Conservation (phyloP, 2,329 filamentous ascomycete genomes). For the Fusarium sp. region DNA sequence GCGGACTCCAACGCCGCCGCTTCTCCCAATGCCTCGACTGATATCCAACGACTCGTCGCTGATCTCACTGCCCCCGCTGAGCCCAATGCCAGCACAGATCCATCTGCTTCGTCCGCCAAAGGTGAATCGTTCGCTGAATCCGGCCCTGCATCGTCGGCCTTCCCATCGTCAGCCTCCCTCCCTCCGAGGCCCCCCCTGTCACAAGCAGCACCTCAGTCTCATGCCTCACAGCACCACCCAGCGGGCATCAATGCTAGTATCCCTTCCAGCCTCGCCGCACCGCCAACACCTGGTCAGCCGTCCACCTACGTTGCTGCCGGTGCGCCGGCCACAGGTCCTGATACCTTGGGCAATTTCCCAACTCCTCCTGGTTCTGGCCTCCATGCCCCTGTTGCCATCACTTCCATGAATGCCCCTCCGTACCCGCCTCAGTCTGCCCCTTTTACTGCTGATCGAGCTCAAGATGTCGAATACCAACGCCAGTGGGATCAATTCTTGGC, state of each 20-base stretch:
- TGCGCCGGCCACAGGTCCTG: slow-evolving; percentile 53
- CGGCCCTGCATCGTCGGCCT: slow-evolving; percentile 50
- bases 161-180: slow-evolving; percentile 61
- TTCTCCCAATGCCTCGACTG: slow-evolving; percentile 52
- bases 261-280: slow-evolving; percentile 47
- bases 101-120: slow-evolving; percentile 45
- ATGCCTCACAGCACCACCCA: slow-evolving; percentile 57
- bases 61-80: slow-evolving; percentile 58
- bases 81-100: slow-evolving; percentile 50
- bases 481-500: slow-evolving; percentile 81
- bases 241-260: slow-evolving; percentile 51
- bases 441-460: slow-evolving; percentile 50
- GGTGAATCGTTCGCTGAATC: slow-evolving; percentile 46
- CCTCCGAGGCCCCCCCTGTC: slow-evolving; percentile 64
- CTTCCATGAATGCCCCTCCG: slow-evolving; percentile 52
- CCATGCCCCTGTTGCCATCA: slow-evolving; percentile 48
- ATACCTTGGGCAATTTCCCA: slow-evolving; percentile 52
- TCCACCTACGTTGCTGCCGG: slow-evolving; percentile 54
- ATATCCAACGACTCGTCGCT: slow-evolving; percentile 60
- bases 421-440: slow-evolving; percentile 51
- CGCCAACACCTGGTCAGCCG: slow-evolving; percentile 53
- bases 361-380: slow-evolving; percentile 50
- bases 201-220: slow-evolving; percentile 56
- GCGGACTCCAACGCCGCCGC: slow-evolving; percentile 49
- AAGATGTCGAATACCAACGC: slow-evolving; percentile 70